These are phyloP conservation scores for Clonostachys solani DNA, from an alignment of 2,329 filamentous ascomycete species.

Conservation along the genomic window DNA sequence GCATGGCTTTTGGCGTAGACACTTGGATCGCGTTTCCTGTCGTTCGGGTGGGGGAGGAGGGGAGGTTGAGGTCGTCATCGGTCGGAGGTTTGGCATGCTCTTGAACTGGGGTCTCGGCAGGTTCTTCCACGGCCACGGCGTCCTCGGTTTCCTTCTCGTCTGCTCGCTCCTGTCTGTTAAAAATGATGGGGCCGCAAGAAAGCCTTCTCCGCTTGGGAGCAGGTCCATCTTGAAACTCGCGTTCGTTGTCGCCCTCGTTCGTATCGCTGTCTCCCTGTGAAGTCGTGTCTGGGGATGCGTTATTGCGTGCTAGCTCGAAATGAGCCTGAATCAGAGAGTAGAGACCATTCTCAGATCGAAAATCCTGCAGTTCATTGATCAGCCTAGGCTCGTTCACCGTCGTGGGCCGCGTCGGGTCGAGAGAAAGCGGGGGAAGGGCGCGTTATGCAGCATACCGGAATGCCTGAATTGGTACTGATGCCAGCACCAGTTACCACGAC, in stretches of 20 bases:
- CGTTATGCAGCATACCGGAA: slow-evolving; percentile 47
- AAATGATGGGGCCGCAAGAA: slow-evolving; percentile 12
- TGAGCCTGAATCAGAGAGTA: slow-evolving; percentile 69
- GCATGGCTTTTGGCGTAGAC: too few relatives aligned
- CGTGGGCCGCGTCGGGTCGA: too few relatives aligned
- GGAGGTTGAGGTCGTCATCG: not conserved
- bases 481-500: slow-evolving; percentile 69
- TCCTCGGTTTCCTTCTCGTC: too few relatives aligned
- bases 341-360: slow-evolving; percentile 67
- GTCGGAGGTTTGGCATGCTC: not conserved
- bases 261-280: slow-evolving; percentile 6
- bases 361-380: slow-evolving; percentile 44
- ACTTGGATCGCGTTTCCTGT: too few relatives aligned
- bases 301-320: slow-evolving; percentile 46
- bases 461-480: slow-evolving; percentile 73
- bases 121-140: too few relatives aligned
- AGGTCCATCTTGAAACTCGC: slow-evolving; percentile 5
- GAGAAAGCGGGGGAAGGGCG: not conserved
- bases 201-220: slow-evolving; percentile 26
- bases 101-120: too few relatives aligned
- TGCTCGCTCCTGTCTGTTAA: not conserved
- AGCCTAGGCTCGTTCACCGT: too few relatives aligned
- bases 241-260: slow-evolving; percentile 1
- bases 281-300: slow-evolving; percentile 12
- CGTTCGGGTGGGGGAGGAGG: too few relatives aligned